Conservation (phyloP, 1,139 yeast genomes). For the Hansenula lynferdii region DNA sequence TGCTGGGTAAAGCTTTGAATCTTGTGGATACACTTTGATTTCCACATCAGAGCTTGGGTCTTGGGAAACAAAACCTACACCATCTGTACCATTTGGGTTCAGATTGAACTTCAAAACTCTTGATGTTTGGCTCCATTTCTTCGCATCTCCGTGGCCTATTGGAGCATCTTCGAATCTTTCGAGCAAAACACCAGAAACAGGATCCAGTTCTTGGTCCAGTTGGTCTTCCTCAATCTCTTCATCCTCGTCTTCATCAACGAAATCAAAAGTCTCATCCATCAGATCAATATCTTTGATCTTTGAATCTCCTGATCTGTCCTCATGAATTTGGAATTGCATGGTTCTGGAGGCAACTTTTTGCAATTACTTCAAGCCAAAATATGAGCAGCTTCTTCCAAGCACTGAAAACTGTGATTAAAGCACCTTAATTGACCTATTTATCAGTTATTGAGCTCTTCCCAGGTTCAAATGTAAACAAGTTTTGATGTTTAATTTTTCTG, state of each 20-base stretch:
- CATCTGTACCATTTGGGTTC: constrained; percentile 34
- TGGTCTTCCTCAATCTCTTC: constrained; percentile 18
- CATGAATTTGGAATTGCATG: not conserved
- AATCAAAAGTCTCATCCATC: constrained; percentile 14
- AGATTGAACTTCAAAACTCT: constrained; percentile 36
- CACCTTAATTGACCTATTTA: too few species aligned
- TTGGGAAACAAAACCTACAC: constrained; percentile 35
- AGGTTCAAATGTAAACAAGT: not conserved
- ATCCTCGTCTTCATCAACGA: constrained; percentile 12
- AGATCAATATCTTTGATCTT: constrained; percentile 9
- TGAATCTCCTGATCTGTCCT: not conserved
- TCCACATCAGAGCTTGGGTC: constrained; percentile 22
- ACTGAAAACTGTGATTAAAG: too few species aligned
- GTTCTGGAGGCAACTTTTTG: too few species aligned
- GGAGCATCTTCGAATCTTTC: constrained; percentile 32
- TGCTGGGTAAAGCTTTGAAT: constrained; percentile 34
- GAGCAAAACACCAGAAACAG: constrained; percentile 32
- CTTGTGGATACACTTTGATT: constrained; percentile 22
- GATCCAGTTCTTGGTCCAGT: constrained; percentile 30
- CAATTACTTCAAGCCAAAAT: too few species aligned
- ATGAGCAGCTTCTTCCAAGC: too few species aligned
- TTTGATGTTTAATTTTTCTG: too few species aligned
- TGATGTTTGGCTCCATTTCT: constrained; percentile 24
- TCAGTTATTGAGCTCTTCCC: too few species aligned
- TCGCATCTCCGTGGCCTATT: constrained; percentile 25